Base-by-base conservation (phyloP, 2,329 filamentous ascomycete genomes). In the Domatiomyces catenatus region DNA sequence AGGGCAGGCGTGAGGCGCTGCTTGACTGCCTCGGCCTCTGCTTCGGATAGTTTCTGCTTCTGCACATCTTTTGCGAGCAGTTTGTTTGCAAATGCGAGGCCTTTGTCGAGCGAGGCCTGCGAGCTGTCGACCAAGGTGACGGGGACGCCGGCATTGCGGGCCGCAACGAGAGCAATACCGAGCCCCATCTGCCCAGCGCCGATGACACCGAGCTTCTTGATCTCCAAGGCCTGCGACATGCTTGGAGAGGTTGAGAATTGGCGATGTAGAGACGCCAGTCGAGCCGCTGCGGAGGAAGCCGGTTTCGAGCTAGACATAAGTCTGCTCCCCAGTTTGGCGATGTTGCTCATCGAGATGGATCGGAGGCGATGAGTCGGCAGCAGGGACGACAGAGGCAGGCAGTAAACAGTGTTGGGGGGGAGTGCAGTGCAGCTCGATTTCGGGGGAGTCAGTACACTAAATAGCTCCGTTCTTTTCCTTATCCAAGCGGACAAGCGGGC, bases 181-280 rank as follows among this genome's bases (percentile, higher is more conserved):
- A 98, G 73, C 53, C 92, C 92, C 89, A 96, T 95, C 67, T 96
- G 92, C 24, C 92, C 92, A 49, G 90, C 89, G 58, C 92, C 92
- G 63, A 98, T 76, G 47, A 98, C 90, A 63, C 90, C 92, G 43
- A 98, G 71, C 58, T 79, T 83, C 71, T 89, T 93, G 55, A 98
- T 82, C 63, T 89, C 80, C 50, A 81, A 79, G 54, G 73, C 72
- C 56, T 79, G 79, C 60, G 71, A 64, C 44, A 75, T 73, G 45
- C 73, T 70, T 44, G 79, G 68, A 42, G 77, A 80, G 32, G 80
- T 81, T 71, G 84, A 89, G 70, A 93, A 94, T 61, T 67, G 69
- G 61, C 83, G 67, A 50, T 57, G 52, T 20, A 60, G 55, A 49
- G 57, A 55, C 20, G 64, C 64, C 53, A 65, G 65, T 59, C 63